These are phyloP conservation scores for Lactarius vividus DNA, from an alignment of 768 basidiomycete genomes.

Conservation along the genomic window DNA sequence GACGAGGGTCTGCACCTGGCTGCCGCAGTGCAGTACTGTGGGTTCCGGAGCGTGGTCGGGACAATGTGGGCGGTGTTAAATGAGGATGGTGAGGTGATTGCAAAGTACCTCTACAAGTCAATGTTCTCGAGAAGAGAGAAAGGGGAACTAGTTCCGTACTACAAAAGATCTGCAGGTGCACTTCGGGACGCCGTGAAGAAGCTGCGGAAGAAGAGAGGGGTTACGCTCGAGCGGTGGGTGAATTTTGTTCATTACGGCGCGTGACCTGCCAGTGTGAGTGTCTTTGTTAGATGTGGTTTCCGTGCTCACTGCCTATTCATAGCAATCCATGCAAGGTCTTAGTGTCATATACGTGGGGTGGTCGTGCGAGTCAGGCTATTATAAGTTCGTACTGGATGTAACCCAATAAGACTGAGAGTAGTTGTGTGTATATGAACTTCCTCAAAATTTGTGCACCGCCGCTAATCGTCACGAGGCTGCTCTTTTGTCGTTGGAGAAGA, in stretches of 20 bases:
- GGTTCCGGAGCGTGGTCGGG: not conserved
- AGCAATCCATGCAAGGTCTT: too few species aligned
- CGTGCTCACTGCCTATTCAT: too few species aligned
- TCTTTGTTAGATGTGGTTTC: too few species aligned
- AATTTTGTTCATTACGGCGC: conserved; percentile 4
- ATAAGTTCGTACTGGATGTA: too few species aligned
- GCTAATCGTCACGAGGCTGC: too few species aligned
- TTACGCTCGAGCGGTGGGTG: conserved; percentile 1
- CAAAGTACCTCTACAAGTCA: not conserved
- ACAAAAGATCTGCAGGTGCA: not conserved
- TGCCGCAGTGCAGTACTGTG: not conserved
- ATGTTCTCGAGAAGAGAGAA: not conserved
- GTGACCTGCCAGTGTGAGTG: not conserved
- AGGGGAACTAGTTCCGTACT: not conserved
- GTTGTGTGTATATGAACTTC: too few species aligned
- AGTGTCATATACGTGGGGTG: too few species aligned
- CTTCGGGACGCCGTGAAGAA: not conserved
- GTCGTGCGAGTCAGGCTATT: too few species aligned
- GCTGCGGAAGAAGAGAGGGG: not conserved
- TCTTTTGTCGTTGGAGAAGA: too few species aligned
- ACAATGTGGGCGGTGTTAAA: not conserved
- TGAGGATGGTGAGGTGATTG: not conserved
- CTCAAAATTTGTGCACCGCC: too few species aligned
- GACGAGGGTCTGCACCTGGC: not conserved
- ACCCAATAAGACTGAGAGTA: too few species aligned